phyloP scores from a whole-genome alignment of 768 basidiomycete genomes.

The Tylopilus vinaceipallidus region DNA sequence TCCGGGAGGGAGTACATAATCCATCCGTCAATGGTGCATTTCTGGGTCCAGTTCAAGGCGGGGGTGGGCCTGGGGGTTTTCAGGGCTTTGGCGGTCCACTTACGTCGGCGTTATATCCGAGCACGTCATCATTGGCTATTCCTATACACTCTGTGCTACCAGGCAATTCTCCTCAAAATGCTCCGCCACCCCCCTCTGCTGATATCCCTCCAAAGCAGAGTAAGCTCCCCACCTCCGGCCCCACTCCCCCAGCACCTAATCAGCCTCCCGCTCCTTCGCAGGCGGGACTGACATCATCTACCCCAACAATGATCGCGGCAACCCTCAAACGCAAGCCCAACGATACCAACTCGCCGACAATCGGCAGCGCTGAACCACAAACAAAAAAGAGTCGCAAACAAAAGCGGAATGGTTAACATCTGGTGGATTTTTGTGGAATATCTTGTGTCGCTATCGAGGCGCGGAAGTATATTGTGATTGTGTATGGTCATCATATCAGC shows the following conservation, averaged over 20 bases:
- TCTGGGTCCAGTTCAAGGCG: constrained; percentile 14
- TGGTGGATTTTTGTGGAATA: constrained; percentile 33
- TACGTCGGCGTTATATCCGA: constrained; percentile 45
- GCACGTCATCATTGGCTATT: constrained; percentile 41
- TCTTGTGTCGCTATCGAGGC: constrained; percentile 29
- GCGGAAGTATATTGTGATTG: constrained; percentile 31
- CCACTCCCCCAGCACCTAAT: constrained; percentile 39
- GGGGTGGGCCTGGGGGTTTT: constrained; percentile 25
- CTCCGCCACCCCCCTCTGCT: constrained; percentile 42
- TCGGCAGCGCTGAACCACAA: constrained; percentile 45
- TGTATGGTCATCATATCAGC: constrained; percentile 18
- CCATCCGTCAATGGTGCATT: constrained; percentile 16
- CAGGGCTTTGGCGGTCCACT: constrained; percentile 28
- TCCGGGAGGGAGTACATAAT: constrained; percentile 33
- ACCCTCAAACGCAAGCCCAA: constrained; percentile 55
- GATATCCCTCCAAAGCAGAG: constrained; percentile 62
- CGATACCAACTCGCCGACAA: constrained; percentile 51
- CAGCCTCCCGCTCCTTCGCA: constrained; percentile 40
- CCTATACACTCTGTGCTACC: constrained; percentile 43
- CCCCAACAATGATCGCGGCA: constrained; percentile 47
- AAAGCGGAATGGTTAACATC: constrained; percentile 48
- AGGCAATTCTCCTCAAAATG: constrained; percentile 50
- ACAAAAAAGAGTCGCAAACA: constrained; percentile 56
- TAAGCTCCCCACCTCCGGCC: constrained; percentile 50
- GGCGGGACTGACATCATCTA: constrained; percentile 42